These are phyloP conservation scores for Zopfia rhizophila DNA, from an alignment of 2,329 filamentous ascomycete genomes.

Conservation along the genomic window DNA sequence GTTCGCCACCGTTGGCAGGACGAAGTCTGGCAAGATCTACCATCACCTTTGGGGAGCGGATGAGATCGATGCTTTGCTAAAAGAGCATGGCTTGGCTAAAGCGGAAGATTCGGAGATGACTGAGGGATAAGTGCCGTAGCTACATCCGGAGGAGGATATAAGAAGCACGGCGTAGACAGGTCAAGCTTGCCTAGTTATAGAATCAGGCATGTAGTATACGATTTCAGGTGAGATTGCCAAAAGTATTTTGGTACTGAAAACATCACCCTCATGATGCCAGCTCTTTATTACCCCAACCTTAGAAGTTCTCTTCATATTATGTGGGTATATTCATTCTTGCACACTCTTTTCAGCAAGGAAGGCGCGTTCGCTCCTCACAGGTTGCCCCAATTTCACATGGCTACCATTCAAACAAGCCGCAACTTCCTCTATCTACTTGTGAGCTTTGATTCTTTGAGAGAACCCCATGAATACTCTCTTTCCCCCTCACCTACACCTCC, in stretches of 20 bases:
- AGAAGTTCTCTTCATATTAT: too few relatives aligned
- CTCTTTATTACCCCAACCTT: constrained; percentile 24
- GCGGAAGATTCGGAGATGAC: constrained; percentile 50
- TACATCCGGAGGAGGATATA: constrained; percentile 25
- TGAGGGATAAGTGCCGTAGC: constrained; percentile 30
- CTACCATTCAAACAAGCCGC: too few relatives aligned
- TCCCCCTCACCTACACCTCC: constrained; percentile 15
- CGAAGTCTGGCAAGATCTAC: constrained; percentile 95
- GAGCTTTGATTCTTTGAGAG: too few relatives aligned
- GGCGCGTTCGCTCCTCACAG: too few relatives aligned
- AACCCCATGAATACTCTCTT: too few relatives aligned
- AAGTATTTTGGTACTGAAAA: constrained; percentile 34
- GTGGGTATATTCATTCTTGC: too few relatives aligned
- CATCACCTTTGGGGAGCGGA: constrained; percentile 97
- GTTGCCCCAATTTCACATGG: too few relatives aligned
- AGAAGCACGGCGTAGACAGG: constrained; percentile 1
- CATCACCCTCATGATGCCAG: background rate
- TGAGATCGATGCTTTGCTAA: constrained; percentile 92
- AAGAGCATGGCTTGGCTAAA: constrained; percentile 95
- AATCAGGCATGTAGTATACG: constrained; percentile 45
- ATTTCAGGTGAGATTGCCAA: constrained; percentile 40
- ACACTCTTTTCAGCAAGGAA: too few relatives aligned
- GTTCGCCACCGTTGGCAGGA: constrained; percentile 97
- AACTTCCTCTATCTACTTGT: too few relatives aligned
- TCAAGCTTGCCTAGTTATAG: constrained; percentile 25